Evolutionary conservation across 2,329 filamentous ascomycete genomes (phyloP), one percentile per base, ranked within the genome.

Genomic region (Apiospora saccharicola): DNA sequence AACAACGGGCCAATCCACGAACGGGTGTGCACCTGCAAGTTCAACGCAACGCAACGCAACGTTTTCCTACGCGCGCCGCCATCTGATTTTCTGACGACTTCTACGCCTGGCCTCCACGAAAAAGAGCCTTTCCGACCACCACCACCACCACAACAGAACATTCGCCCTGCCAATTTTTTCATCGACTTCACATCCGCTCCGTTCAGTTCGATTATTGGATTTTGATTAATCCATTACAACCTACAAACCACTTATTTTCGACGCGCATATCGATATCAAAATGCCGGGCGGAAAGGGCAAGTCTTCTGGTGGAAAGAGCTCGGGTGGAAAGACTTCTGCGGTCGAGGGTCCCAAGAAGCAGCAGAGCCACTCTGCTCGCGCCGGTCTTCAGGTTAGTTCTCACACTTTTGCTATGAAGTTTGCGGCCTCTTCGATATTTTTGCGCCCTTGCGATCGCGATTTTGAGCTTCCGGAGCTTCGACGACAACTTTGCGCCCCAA

Each of bases 351-450:
- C 91, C 82, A 94, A 93, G 87, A 98, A 98, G 88, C 92, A 94
- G 81, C 94, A 97, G 86, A 97, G 96, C 86, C 95, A 98, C 88
- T 98, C 95, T 79, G 94, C 94, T 81, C 95, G 96, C 85, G 95
- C 95, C 83, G 95, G 95, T 82, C 90, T 98, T 78, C 95, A 98
- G 93, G 95, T 98, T 88, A 89, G 94, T 86, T 64, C 34, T 41
- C 22, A 22, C 30, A 34, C 34, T 41, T 64, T 24, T 64, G 10
- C 22, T 41, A n/a, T 64, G 34, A 80, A 72, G 16, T n/a, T 67
- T 37, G 41, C 44, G 64, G 37, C 43, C 19, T 44, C 43, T 46
- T 46, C 37, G 24, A 8, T 44, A 44, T 46, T 68, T 68, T 43
- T 43, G 43, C 64, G 44, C 67, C 67, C 67, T 47, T 68, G 67